phyloP scores from a whole-genome alignment of 345 rosid genomes.

The Ailanthus altissimus region DNA sequence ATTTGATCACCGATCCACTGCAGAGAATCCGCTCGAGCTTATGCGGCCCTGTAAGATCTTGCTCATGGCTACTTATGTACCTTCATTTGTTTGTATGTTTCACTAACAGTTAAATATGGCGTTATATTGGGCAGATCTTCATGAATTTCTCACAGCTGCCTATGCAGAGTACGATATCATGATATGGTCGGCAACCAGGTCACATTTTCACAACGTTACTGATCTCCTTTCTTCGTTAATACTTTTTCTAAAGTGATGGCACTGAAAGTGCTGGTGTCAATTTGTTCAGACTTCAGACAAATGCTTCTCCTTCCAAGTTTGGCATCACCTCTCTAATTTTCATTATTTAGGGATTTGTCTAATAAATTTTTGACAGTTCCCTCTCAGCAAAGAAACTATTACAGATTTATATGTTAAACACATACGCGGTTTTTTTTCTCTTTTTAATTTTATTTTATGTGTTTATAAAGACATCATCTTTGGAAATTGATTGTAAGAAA shows the following conservation, averaged over 20 bases:
- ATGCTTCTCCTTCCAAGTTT: neutral
- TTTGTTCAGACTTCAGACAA: neutral
- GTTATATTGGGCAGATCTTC: constrained; percentile 66
- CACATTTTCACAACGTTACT: neutral
- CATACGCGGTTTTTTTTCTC: neutral
- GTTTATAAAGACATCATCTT: neutral
- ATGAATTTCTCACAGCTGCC: constrained; percentile 91
- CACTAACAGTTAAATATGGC: constrained; percentile 14
- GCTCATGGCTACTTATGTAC: neutral
- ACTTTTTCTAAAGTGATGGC: neutral
- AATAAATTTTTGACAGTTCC: neutral
- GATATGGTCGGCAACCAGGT: constrained; percentile 99
- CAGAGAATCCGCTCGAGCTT: constrained; percentile 87
- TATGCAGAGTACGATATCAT: constrained; percentile 91
- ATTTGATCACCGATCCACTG: constrained; percentile 92
- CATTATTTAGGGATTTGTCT: neutral
- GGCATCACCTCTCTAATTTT: neutral
- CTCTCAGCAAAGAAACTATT: neutral
- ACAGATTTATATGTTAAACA: too few relatives aligned
- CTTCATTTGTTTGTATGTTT: neutral
- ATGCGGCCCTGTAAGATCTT: constrained; percentile 86
- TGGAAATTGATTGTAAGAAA: neutral
- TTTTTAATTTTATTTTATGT: neutral
- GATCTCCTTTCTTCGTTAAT: neutral
- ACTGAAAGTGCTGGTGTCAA: neutral